Evolutionary conservation across 176 grass and related monocot species (phyloP), one percentile per base, ranked within the genome.

Genomic region (Triticum dicoccoides): DNA sequence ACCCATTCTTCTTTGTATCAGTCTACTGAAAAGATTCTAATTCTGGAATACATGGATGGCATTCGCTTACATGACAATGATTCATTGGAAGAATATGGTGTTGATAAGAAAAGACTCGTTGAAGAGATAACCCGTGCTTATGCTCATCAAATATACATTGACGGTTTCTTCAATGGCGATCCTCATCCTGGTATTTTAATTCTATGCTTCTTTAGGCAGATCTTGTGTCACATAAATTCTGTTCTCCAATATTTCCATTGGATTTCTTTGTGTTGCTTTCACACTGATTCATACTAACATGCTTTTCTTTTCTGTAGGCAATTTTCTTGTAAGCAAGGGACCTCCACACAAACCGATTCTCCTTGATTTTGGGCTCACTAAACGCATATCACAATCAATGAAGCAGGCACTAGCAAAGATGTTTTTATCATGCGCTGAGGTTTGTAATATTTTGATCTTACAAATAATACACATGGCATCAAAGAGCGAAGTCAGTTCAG

Each of bases 361-460:
- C n/a, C 93, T 98, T 77, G 97, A 98, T 72, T 98, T 98, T 96
- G 97, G 97, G 58, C 90, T 98, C 81, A 96, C 97, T 59, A 98
- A 98, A 79, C 73, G 84, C 65, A 86, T 98, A 85, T 94, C 97
- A 61, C 74, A 84, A 61, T 90, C 97, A 71, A 94, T 98, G 94
- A 96, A 64, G 67, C 93, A 88, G 82, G 92, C 97, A 69, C 75
- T 98, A 81, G 97, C 97, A 67, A 98, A 98, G 80, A 96, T 98
- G 94, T 96, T 98, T 94, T 90, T 98, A 62, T 91, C 97, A 84
- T 96, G 90, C 34, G 88, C 92, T 61, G 97, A 98, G 96, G 96
- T 98, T 82, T 75, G 89, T 86, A 49, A 32, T 11, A 71, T 21
- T 79, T 54, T 20, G 10, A 65, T 86, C 45, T 80, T 92, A 39